Percentiles rank a stretch among this genome's conserved stretches.
Conservation (phyloP, 495 filamentous ascomycete genomes). For the Aspergillus nanangensis region DNA sequence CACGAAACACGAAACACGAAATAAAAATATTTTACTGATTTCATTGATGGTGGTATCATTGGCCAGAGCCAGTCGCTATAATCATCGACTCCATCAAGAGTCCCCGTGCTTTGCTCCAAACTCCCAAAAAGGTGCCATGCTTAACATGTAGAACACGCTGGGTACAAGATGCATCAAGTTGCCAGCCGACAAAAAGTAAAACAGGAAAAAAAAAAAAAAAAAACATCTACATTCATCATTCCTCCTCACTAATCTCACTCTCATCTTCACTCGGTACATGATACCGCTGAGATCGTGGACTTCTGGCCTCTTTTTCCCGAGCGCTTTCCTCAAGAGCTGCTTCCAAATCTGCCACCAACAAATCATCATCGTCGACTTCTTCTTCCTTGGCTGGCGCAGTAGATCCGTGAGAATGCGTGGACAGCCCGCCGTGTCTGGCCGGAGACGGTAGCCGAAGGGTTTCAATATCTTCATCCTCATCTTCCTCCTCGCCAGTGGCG, state of each 20-base stretch:
- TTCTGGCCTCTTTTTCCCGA: conserved; percentile 33
- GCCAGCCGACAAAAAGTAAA: conserved; percentile 12
- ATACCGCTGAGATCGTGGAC: conserved; percentile 33
- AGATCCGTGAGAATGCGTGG: conserved; percentile 6
- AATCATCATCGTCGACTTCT: conserved; percentile 35
- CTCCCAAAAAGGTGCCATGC: conserved; percentile 1
- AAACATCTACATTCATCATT: too few species aligned
- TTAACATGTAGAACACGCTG: too few species aligned
- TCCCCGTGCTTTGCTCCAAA: background rate
- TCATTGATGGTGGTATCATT: background rate
- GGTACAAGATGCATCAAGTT: too few species aligned
- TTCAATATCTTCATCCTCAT: conserved; percentile 38
- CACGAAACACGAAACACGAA: too few species aligned
- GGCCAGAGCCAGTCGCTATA: background rate
- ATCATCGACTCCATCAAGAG: background rate
- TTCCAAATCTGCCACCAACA: conserved; percentile 44
- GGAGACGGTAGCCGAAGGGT: conserved; percentile 38
- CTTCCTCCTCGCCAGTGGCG: conserved; percentile 25
- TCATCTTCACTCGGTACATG: conserved; percentile 40
- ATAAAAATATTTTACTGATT: too few species aligned
- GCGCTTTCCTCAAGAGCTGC: conserved; percentile 44
- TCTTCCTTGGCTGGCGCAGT: conserved; percentile 11
- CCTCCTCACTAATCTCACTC: conserved; percentile 48
- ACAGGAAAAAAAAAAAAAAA: conserved; percentile 9
- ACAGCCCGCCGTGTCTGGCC: conserved; percentile 17